Conservation (phyloP, 192 early-diverging fungal genomes). For the Piromyces finnis region DNA sequence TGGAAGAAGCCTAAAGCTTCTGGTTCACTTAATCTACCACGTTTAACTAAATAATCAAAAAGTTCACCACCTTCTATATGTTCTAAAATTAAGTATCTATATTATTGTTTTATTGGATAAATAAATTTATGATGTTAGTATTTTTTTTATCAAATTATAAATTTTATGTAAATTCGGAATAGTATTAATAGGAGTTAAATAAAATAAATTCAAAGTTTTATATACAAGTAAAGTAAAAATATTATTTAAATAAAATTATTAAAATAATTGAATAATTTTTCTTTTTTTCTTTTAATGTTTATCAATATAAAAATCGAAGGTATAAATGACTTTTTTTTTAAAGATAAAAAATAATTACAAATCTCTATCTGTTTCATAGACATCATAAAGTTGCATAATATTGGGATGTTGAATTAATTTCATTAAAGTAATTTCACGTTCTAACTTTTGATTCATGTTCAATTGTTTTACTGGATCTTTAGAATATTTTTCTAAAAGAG, state of each 20-base stretch:
- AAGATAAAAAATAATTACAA: conserved; percentile 21
- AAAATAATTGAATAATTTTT: too few species aligned
- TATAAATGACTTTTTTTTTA: too few species aligned
- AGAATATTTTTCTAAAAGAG: neutral
- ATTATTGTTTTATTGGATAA: too few species aligned
- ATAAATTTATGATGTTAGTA: too few species aligned
- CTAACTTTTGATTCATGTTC: conserved; percentile 22
- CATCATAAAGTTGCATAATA: conserved; percentile 33
- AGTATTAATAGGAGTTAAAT: too few species aligned
- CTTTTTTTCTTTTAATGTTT: too few species aligned
- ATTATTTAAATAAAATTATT: too few species aligned
- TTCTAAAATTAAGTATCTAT: conserved; percentile 44
- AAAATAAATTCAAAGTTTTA: too few species aligned
- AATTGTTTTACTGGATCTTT: neutral
- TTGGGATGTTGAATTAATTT: conserved; percentile 37
- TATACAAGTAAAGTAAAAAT: too few species aligned
- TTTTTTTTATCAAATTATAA: too few species aligned
- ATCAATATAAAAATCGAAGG: too few species aligned
- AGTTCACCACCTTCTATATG: conserved; percentile 53
- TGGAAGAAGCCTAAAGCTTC: conserved; percentile 87
- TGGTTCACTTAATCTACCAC: conserved; percentile 52
- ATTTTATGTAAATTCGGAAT: too few species aligned
- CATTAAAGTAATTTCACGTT: conserved; percentile 41
- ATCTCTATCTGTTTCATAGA: conserved; percentile 31
- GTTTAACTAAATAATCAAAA: conserved; percentile 46